Evolutionary conservation across 352 stramenopile genomes (phyloP), one percentile per base, ranked within the genome.

Genomic region (Pythium utonaiense): DNA sequence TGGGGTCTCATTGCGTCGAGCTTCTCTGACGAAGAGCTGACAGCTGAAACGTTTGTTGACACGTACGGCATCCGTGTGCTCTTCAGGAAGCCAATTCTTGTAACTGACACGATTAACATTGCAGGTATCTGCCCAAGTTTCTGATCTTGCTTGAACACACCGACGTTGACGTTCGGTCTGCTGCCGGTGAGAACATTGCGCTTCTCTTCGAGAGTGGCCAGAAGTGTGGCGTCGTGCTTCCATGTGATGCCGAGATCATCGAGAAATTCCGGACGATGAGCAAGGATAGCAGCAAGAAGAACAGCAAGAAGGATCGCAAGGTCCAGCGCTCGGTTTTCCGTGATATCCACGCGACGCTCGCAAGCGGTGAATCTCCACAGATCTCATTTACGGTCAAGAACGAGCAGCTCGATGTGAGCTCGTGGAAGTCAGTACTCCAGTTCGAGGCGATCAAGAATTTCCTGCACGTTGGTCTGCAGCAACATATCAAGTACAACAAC

Each of bases 401-500:
- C 31, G 84, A 96, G 38, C 58, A 84, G 21, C 64, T 94, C 7
- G 75, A 91, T 19, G 78, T 96, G 38, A 75, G 64, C 13, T 89
- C 81, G 28, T 96, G 86, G 86, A 75, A 77, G 45, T 88, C 80
- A 22, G 76, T 96, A 27, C 79, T 86, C 57, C 86, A 96, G 63
- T 90, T 91, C 22, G 82, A 93, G 64, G 81, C 78, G 6, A 77
- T 96, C 66, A 93, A 93, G 60, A 76, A 75, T 8, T 86, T 72
- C 25, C 71, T 96, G 24, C 73, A 81, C 30, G 82, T 73, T 14
- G 86, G 84, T 22, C 65, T 96, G 12, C 84, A 94, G 48, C 70
- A 91, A 51, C 86, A 96, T 49, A 86, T 96, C 62, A 94, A 94
- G 70, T 94, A 89, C 69, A 96, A 96, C 67, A 94, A 92, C 58